phyloP scores from a whole-genome alignment of 2,329 filamentous ascomycete species.

The Byssothecium circinans region DNA sequence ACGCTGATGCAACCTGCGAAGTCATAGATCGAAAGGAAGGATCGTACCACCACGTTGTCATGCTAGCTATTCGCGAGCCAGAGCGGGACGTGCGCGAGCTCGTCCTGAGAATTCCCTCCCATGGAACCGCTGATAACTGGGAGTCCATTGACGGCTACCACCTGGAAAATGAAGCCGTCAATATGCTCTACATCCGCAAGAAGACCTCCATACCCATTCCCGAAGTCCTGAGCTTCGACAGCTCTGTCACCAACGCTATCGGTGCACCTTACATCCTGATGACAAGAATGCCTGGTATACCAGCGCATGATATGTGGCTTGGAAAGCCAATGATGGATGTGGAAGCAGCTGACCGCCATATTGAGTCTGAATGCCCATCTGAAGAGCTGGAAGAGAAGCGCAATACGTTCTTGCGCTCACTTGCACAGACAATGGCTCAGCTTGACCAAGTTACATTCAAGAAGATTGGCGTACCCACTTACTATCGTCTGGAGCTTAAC shows the following conservation, averaged over 20 bases:
- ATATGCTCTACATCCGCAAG: background rate
- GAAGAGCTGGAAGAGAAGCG: background rate
- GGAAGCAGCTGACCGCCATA: background rate
- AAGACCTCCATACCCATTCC: background rate
- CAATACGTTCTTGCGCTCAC: background rate
- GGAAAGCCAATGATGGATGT: background rate
- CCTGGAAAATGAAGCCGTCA: background rate
- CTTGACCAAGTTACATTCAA: background rate
- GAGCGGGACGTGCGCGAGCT: no score
- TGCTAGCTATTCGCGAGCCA: no score
- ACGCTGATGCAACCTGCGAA: no score
- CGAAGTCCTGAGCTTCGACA: background rate
- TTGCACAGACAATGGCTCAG: background rate
- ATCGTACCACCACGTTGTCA: no score
- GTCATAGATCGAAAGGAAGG: no score
- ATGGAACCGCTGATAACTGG: constrained; percentile 5
- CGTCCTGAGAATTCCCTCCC: background rate
- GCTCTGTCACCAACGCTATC: background rate
- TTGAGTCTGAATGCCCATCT: background rate
- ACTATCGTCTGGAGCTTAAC: no score
- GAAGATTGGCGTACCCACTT: no score
- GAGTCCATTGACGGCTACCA: background rate
- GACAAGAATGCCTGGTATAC: background rate
- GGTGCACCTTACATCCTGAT: constrained; percentile 3
- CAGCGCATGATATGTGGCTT: background rate